Percentiles rank a stretch among this genome's conserved stretches.
Evolutionary conservation across 352 stramenopile species (phyloP).

Genomic region (Sclerospora graminicola): DNA sequence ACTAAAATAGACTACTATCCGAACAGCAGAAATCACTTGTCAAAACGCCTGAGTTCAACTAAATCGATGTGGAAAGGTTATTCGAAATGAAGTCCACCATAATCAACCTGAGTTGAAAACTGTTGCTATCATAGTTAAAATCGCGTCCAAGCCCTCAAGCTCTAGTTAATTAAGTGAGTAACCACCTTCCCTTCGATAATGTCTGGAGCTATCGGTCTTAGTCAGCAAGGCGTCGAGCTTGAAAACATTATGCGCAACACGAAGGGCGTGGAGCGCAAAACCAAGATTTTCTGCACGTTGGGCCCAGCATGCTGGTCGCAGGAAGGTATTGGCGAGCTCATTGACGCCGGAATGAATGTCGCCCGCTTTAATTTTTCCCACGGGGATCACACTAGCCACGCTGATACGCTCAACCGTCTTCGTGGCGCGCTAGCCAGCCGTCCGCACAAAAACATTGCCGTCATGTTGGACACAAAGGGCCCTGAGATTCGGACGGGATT

Average conservation of each 20-base stretch:
- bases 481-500: slow-evolving; percentile 94
- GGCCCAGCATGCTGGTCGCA: slow-evolving; percentile 90
- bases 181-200: slow-evolving; percentile 1
- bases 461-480: slow-evolving; percentile 96
- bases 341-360: slow-evolving; percentile 92
- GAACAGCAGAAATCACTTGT: too few species aligned
- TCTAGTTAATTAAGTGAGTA: neutral
- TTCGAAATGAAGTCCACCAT: too few species aligned
- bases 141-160: neutral
- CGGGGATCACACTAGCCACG: slow-evolving; percentile 88
- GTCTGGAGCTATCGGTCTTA: slow-evolving; percentile 23
- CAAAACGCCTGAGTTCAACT: too few species aligned
- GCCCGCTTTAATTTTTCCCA: slow-evolving; percentile 99
- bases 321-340: slow-evolving; percentile 85
- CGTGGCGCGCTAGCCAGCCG: slow-evolving; percentile 47
- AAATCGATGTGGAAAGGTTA: too few species aligned
- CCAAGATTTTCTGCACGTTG: slow-evolving; percentile 89
- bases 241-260: slow-evolving; percentile 23
- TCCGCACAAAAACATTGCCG: slow-evolving; percentile 65
- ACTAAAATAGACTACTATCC: too few species aligned
- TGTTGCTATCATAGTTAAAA: neutral
- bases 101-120: too few species aligned
- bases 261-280: slow-evolving; percentile 45
- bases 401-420: slow-evolving; percentile 56
- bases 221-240: slow-evolving; percentile 26